These are phyloP conservation scores for Metschnikowia arizonensis DNA, from an alignment of 805 yeast genomes.

Conservation along the genomic window DNA sequence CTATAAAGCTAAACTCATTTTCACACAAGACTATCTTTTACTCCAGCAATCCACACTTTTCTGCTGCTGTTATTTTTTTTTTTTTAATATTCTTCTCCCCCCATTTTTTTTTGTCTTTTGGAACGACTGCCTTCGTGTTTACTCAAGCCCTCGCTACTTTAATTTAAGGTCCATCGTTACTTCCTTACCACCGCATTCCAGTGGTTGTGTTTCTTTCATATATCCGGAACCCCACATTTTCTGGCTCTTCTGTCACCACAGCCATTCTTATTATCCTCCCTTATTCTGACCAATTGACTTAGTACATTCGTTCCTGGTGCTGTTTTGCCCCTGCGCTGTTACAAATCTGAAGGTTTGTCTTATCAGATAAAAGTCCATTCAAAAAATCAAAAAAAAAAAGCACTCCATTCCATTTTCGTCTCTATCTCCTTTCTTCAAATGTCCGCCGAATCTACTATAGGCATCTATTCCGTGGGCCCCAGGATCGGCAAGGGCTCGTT, in stretches of 20 bases:
- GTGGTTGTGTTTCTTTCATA: slow-evolving; percentile 3
- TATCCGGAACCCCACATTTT: slow-evolving; percentile 6
- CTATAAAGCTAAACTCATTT: not conserved
- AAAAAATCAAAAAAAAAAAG: not conserved
- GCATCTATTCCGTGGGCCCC: slow-evolving; percentile 57
- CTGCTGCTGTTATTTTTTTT: not conserved
- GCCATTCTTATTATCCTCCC: not conserved
- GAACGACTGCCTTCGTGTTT: not conserved
- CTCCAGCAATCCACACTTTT: not conserved
- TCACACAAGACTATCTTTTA: slow-evolving; percentile 2
- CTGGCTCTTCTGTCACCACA: not conserved
- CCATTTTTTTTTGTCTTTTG: not conserved
- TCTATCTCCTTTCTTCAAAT: not conserved
- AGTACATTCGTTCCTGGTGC: not conserved
- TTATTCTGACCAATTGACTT: not conserved
- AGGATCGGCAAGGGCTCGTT: slow-evolving; percentile 96
- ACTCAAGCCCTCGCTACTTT: not conserved
- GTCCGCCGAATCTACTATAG: slow-evolving; percentile 19
- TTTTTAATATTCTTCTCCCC: too few species aligned
- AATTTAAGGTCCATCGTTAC: not conserved
- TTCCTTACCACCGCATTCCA: slow-evolving; percentile 1
- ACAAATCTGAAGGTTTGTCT: not conserved
- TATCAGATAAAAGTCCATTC: not conserved
- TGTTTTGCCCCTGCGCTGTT: slow-evolving; percentile 1
- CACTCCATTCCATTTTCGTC: not conserved